phyloP scores from a whole-genome alignment of 2,329 filamentous ascomycete species.

The Scorias spongiosa region DNA sequence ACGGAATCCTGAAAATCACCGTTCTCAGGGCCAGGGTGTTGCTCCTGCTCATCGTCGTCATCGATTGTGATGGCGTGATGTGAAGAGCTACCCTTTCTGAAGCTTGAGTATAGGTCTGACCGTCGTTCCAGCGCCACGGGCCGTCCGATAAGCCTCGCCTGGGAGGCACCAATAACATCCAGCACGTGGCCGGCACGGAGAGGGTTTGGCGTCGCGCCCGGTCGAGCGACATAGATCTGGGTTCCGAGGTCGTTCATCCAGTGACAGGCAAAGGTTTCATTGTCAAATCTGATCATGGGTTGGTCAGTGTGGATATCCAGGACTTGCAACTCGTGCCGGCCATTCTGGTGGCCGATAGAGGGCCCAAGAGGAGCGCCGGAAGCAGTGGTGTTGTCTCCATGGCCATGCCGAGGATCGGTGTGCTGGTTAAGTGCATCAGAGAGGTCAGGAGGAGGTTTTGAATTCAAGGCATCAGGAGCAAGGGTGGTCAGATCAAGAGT shows the following conservation, averaged over 20 bases:
- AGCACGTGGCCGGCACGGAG: slow-evolving; percentile 41
- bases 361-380: slow-evolving; percentile 2
- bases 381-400: slow-evolving; percentile 1
- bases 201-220: slow-evolving; percentile 26
- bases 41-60: slow-evolving; percentile 1
- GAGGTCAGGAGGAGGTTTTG: not conserved
- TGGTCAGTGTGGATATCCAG: slow-evolving; percentile 64
- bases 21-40: not conserved
- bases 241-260: slow-evolving; percentile 80
- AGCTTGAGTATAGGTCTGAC: slow-evolving; percentile 3
- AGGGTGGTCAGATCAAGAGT: slow-evolving; percentile 41
- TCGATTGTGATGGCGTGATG: not conserved
- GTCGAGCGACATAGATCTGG: slow-evolving; percentile 44
- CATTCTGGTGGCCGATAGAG: slow-evolving; percentile 5
- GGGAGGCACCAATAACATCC: slow-evolving; percentile 57
- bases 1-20: slow-evolving; percentile 1
- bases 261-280: slow-evolving; percentile 59
- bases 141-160: slow-evolving; percentile 52
- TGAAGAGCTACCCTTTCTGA: slow-evolving; percentile 1
- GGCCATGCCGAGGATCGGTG: not conserved
- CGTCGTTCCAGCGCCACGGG: slow-evolving; percentile 41
- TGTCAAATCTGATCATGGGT: slow-evolving; percentile 67
- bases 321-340: slow-evolving; percentile 28
- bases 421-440: not conserved
- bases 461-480: slow-evolving; percentile 11